Evolutionary conservation across 2,329 filamentous ascomycete genomes (phyloP).

Genomic region (Colletotrichum incanum): DNA sequence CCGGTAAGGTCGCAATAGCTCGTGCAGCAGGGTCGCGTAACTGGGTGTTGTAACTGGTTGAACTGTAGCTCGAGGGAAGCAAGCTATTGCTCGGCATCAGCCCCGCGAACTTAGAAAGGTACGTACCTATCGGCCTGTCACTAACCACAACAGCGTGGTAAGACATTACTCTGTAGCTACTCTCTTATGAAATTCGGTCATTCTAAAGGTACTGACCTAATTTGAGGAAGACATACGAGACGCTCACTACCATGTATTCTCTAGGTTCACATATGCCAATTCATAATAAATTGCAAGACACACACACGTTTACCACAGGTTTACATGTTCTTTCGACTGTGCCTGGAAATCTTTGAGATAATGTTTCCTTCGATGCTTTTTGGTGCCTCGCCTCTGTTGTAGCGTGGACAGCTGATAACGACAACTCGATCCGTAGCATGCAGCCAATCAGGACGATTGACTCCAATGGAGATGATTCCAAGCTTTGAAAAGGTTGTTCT

Average conservation of each 20-base stretch:
- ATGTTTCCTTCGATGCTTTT: too few species aligned
- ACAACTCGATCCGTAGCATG: not conserved
- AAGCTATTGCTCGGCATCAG: not conserved
- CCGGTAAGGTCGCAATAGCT: not conserved
- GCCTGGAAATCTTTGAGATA: too few species aligned
- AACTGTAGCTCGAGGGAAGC: not conserved
- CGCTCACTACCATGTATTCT: not conserved
- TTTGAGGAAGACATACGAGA: not conserved
- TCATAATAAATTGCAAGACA: not conserved
- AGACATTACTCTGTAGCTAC: too few species aligned
- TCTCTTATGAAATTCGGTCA: too few species aligned
- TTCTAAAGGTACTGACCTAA: not conserved
- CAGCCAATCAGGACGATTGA: not conserved
- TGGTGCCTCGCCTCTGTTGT: not conserved
- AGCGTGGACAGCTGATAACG: not conserved
- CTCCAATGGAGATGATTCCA: not conserved
- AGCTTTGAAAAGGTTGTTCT: not conserved
- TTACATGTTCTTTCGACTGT: not conserved
- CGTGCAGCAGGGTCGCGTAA: not conserved
- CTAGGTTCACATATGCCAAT: not conserved
- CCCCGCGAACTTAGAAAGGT: conserved; percentile 3
- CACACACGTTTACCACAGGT: not conserved
- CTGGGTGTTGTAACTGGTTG: conserved; percentile 2
- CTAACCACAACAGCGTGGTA: not conserved
- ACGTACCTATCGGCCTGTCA: not conserved